Conservation (phyloP, 1,284 basidiomycete genomes). For the Ganoderma meredithae region DNA sequence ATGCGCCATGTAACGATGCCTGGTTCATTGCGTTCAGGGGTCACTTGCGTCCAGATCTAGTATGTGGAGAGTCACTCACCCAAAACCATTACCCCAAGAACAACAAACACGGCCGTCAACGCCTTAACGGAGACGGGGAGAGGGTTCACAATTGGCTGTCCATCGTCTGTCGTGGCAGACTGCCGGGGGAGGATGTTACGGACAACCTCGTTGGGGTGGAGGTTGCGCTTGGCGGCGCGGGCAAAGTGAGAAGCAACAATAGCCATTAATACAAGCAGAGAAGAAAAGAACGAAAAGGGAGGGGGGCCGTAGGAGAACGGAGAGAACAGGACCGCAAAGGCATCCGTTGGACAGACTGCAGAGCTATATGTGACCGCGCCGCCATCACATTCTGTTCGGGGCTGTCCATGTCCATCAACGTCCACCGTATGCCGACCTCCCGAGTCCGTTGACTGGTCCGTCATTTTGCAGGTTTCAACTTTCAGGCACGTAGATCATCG, state of each 20-base stretch:
- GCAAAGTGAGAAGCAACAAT: conserved; percentile 33
- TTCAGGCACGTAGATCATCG: conserved; percentile 21
- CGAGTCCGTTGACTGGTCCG: conserved; percentile 1
- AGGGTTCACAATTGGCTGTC: conserved; percentile 28
- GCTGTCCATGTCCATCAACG: conserved; percentile 32
- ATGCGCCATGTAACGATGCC: conserved; percentile 44
- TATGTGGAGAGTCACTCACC: conserved; percentile 34
- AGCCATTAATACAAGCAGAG: conserved; percentile 36
- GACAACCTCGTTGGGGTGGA: conserved; percentile 20
- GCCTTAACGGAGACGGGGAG: conserved; percentile 42
- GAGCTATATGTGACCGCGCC: conserved; percentile 23
- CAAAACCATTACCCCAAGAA: conserved; percentile 42
- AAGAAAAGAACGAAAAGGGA: conserved; percentile 32
- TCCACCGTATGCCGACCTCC: conserved; percentile 11
- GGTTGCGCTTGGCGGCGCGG: conserved; percentile 29
- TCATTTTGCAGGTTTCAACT: conserved; percentile 23
- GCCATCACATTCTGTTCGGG: conserved; percentile 31
- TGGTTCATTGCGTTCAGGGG: conserved; percentile 17
- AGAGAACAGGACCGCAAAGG: conserved; percentile 29
- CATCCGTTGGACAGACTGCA: conserved; percentile 9
- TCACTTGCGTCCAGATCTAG: background rate
- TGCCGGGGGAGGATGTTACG: conserved; percentile 24
- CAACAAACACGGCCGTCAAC: conserved; percentile 41
- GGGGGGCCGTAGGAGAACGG: conserved; percentile 18
- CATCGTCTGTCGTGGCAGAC: conserved; percentile 24